Evolutionary conservation across 768 basidiomycete genomes (phyloP), one percentile per base, ranked within the genome.

Genomic region (Russula griseocarnosa): DNA sequence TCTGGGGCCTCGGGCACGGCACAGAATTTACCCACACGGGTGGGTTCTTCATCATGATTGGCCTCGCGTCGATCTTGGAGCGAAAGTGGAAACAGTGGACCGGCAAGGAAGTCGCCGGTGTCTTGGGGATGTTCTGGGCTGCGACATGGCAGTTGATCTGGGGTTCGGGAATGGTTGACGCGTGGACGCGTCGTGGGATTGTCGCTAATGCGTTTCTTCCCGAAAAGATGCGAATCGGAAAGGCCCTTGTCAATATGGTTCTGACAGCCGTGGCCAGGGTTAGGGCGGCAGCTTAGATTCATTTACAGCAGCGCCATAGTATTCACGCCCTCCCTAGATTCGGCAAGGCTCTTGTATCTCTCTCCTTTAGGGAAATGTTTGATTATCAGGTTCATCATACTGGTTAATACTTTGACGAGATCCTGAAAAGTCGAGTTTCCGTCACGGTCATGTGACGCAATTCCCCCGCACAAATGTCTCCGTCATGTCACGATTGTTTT

Each of bases 1-100:
- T 83, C 57, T 86, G 81, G 78, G 84, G 83, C 5, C 81, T 88
- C 81, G 82, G 79, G 1, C 76, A 76, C 7, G 86, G 84, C n/a
- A 73, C 76, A 1, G 82, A 86, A 44, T 78, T 82, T 0, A 24
- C 58, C 3, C 61, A 62, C 8, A 74, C 85, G 11, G 72, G 74
- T 3, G 81, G 80, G 4, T 87, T 83, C 69, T 89, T 89, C 70
- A 36, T 87, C 55, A 73, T 85, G 71, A 82, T 81, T 61, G 87
- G 81, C 14, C 66, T 84, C 1, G 86, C 83, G 1, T 67, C 84
- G 6, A 60, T 81, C 1, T 54, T 83, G 34, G 87, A 89, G 71
- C 67, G 73, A 16, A 55, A 71, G 10, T 88, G 79, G 80, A 79
- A 74, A 64, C 66, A 61, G 2, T 26, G 70, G 34, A 82, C 81